Evolutionary conservation across 495 filamentous ascomycete species (phyloP).

Genomic region (Diplogelasinospora grovesii): DNA sequence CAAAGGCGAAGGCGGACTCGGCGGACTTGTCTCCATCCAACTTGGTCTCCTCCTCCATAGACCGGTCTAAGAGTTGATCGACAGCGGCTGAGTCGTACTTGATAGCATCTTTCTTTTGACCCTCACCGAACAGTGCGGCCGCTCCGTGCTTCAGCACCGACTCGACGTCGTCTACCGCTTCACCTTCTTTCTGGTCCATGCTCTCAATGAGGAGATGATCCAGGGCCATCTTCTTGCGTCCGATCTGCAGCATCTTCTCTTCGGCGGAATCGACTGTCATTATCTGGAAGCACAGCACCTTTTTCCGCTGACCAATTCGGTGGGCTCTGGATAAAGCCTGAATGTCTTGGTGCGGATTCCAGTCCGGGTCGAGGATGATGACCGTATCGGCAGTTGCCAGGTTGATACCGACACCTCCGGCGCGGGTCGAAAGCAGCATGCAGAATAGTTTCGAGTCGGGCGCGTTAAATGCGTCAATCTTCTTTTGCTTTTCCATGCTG

Average conservation of each 20-base stretch:
- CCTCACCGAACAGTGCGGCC: conserved; percentile 74
- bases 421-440: conserved; percentile 87
- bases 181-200: conserved; percentile 68
- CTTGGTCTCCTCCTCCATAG: conserved; percentile 66
- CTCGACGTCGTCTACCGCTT: conserved; percentile 69
- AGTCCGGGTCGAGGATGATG: conserved; percentile 96
- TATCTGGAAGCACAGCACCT: conserved; percentile 89
- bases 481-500: conserved; percentile 80
- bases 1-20: conserved; percentile 80
- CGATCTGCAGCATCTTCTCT: conserved; percentile 94
- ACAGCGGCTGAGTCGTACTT: conserved; percentile 73
- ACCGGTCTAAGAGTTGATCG: conserved; percentile 82
- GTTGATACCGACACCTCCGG: conserved; percentile 96
- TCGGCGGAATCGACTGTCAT: conserved; percentile 84
- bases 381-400: conserved; percentile 96
- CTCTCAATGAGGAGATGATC: conserved; percentile 91
- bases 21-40: conserved; percentile 49
- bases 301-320: conserved; percentile 91
- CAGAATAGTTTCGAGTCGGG: conserved; percentile 75
- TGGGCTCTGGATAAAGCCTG: conserved; percentile 92
- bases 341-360: conserved; percentile 97
- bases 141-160: conserved; percentile 87
- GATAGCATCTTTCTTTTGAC: conserved; percentile 57
- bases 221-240: conserved; percentile 88
- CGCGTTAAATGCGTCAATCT: conserved; percentile 90